Conservation (phyloP, 305 asterid genomes). For the Fraxinus angustifolia region DNA sequence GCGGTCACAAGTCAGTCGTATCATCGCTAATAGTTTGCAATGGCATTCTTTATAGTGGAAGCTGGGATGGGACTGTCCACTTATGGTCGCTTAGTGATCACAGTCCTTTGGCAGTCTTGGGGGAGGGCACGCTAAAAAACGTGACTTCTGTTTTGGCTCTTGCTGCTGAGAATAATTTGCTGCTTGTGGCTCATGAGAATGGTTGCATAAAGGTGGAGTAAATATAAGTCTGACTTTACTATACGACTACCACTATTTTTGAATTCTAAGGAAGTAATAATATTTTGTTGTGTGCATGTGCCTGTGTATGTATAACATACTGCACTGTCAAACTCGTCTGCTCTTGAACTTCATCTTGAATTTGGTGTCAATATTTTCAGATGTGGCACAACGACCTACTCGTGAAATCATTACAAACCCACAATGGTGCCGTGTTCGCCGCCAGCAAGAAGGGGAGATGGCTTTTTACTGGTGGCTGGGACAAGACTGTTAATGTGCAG, state of each 20-base stretch:
- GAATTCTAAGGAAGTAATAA: neutral
- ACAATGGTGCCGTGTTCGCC: conserved; percentile 61
- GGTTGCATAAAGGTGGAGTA: conserved; percentile 52
- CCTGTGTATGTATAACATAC: neutral
- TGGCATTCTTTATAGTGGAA: conserved; percentile 84
- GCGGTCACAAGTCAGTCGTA: conserved; percentile 80
- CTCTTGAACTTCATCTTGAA: neutral
- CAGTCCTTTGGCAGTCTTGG: conserved; percentile 65
- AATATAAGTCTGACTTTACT: neutral
- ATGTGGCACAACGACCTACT: conserved; percentile 61
- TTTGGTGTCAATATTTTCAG: conserved; percentile 28
- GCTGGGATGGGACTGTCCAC: conserved; percentile 93
- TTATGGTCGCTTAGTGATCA: conserved; percentile 87
- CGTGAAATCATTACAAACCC: conserved; percentile 49
- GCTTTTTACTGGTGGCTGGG: conserved; percentile 85
- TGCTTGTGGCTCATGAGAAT: conserved; percentile 65
- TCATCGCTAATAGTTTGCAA: conserved; percentile 53
- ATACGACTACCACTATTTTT: neutral
- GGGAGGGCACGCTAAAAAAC: conserved; percentile 45
- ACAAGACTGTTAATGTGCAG: conserved; percentile 59
- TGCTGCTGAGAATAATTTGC: conserved; percentile 47
- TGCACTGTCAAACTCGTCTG: neutral
- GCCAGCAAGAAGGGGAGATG: conserved; percentile 54
- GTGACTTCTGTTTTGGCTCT: conserved; percentile 52
- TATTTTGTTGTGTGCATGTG: neutral